Evolutionary conservation across 2,329 filamentous ascomycete species (phyloP).

Genomic region (Ophiostoma piceae): DNA sequence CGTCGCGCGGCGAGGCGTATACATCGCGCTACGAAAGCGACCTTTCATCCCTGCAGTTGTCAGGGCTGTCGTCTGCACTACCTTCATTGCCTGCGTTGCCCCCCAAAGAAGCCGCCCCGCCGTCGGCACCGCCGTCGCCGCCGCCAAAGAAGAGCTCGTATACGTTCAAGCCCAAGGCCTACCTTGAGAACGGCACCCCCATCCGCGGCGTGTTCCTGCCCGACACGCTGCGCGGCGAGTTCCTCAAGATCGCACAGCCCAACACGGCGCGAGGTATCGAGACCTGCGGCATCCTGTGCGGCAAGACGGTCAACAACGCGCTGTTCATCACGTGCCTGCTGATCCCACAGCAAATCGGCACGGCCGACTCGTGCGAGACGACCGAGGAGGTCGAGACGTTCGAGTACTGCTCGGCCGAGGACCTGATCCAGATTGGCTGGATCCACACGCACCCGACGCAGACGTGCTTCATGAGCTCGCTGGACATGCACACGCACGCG

Average conservation of each 20-base stretch:
- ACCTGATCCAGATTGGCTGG: constrained; percentile 86
- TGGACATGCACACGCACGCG: constrained; percentile 88
- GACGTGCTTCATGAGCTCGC: constrained; percentile 94
- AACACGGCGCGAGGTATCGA: constrained; percentile 83
- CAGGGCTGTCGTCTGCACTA: constrained; percentile 25
- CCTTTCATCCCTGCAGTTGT: constrained; percentile 14
- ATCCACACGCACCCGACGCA: constrained; percentile 97
- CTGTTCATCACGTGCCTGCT: constrained; percentile 84
- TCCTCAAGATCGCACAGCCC: constrained; percentile 64
- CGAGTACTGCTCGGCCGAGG: constrained; percentile 80
- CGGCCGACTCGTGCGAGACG: constrained; percentile 91
- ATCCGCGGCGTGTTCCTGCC: constrained; percentile 87
- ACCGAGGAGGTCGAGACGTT: constrained; percentile 79
- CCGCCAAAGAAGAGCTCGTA: constrained; percentile 51
- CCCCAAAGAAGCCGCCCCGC: constrained; percentile 3
- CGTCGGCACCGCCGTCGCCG: background rate
- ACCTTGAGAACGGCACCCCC: constrained; percentile 82
- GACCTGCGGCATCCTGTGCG: constrained; percentile 91
- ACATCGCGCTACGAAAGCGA: constrained; percentile 15
- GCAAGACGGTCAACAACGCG: constrained; percentile 85
- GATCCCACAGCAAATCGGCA: constrained; percentile 85
- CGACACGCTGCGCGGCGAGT: constrained; percentile 63
- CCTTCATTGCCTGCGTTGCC: constrained; percentile 32
- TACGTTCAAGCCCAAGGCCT: constrained; percentile 78
- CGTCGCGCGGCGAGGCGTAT: background rate